phyloP scores from a whole-genome alignment of 2,329 filamentous ascomycete genomes.

The Aspergillus japonicus region DNA sequence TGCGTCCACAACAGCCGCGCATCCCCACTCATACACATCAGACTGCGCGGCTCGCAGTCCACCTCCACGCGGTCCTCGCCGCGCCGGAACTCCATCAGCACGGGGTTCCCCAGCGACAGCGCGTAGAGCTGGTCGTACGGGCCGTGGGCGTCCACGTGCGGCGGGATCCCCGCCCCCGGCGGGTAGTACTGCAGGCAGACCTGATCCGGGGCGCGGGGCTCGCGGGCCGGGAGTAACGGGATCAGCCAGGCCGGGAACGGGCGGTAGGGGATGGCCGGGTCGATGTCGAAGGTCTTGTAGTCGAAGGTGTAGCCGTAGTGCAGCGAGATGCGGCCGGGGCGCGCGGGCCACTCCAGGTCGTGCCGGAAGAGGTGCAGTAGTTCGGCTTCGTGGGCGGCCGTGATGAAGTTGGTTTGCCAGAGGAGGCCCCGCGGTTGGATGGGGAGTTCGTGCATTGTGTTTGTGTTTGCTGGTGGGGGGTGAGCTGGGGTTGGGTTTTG shows the following conservation, averaged over 20 bases:
- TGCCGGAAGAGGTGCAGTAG: constrained; percentile 48
- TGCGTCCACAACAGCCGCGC: constrained; percentile 57
- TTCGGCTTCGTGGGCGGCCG: constrained; percentile 44
- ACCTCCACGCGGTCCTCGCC: constrained; percentile 42
- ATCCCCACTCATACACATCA: constrained; percentile 54
- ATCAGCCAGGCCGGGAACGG: constrained; percentile 54
- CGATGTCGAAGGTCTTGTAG: constrained; percentile 59
- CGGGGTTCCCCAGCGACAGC: constrained; percentile 32
- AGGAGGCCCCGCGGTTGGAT: constrained; percentile 29
- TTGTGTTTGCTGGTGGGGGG: background rate
- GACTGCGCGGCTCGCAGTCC: constrained; percentile 50
- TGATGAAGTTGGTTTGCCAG: constrained; percentile 52
- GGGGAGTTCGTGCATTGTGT: constrained; percentile 21
- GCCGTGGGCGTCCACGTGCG: constrained; percentile 60
- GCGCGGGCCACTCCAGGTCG: constrained; percentile 50
- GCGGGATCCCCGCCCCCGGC: constrained; percentile 59
- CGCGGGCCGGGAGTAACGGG: constrained; percentile 49
- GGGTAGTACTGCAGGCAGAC: constrained; percentile 62
- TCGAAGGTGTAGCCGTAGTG: constrained; percentile 60
- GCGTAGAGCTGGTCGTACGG: constrained; percentile 42
- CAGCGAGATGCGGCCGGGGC: constrained; percentile 49
- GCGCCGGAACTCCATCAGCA: constrained; percentile 32
- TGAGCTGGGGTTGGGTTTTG: background rate
- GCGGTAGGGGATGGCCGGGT: constrained; percentile 50
- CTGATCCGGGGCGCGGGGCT: constrained; percentile 53